phyloP scores from a whole-genome alignment of 169 alveolate species.

The Cryptosporidium meleagridis region DNA sequence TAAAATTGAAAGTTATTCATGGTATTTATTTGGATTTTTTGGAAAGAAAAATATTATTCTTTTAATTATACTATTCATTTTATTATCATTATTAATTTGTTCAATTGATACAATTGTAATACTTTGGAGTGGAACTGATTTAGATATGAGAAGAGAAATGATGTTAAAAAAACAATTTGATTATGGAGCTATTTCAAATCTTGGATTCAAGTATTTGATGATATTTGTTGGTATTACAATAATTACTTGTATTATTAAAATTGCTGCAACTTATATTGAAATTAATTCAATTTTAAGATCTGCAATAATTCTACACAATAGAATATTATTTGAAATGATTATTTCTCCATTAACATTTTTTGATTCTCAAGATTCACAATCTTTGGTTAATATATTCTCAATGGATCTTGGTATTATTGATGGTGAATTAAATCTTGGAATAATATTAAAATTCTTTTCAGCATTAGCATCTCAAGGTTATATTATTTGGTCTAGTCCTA shows the following conservation, averaged over 20 bases:
- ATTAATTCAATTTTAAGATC: constrained; percentile 25
- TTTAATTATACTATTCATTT: background rate
- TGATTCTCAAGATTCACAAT: constrained; percentile 41
- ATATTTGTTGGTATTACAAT: constrained; percentile 15
- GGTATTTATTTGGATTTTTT: constrained; percentile 39
- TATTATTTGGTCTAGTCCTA: constrained; percentile 68
- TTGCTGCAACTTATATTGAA: constrained; percentile 27
- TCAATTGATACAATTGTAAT: constrained; percentile 18
- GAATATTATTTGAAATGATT: constrained; percentile 21
- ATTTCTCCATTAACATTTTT: constrained; percentile 46
- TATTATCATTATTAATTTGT: background rate
- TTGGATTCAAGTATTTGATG: constrained; percentile 32
- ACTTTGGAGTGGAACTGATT: constrained; percentile 67
- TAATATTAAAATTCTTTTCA: constrained; percentile 10
- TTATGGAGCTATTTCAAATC: background rate
- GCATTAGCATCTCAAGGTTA: constrained; percentile 18
- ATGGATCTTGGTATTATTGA: constrained; percentile 68
- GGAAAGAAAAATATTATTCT: constrained; percentile 36
- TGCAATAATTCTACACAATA: constrained; percentile 31
- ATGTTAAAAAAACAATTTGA: constrained; percentile 19
- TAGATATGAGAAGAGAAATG: constrained; percentile 62
- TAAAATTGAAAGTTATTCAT: constrained; percentile 45
- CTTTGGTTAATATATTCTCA: constrained; percentile 59
- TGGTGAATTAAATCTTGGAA: constrained; percentile 27
- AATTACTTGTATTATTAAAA: background rate